Percentiles rank a stretch among this genome's conserved stretches.
These are phyloP conservation scores for Isabelozyma gotoi DNA, from an alignment of 805 yeast species.

Conservation along the genomic window DNA sequence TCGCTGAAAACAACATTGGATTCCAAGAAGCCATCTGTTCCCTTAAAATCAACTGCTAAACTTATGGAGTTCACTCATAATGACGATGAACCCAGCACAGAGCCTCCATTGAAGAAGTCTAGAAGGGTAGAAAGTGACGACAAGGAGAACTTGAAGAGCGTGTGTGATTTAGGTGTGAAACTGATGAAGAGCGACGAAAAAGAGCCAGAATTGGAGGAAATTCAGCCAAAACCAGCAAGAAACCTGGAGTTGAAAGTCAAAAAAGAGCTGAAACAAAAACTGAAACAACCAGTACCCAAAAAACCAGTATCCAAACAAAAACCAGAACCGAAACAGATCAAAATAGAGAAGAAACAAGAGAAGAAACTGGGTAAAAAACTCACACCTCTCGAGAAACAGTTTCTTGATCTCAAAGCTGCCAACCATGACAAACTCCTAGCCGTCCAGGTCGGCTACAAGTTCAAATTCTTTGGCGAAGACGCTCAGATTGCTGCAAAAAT, in stretches of 20 bases:
- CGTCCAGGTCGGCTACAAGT: conserved; percentile 90
- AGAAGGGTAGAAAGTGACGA: neutral
- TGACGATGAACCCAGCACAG: neutral
- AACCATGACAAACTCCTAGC: conserved; percentile 72
- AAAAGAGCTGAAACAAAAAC: too few species aligned
- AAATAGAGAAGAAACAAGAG: neutral
- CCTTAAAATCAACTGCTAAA: neutral
- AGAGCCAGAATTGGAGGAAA: too few species aligned
- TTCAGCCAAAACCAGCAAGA: too few species aligned
- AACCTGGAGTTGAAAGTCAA: too few species aligned
- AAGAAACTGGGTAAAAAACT: conserved; percentile 12
- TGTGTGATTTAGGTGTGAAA: too few species aligned
- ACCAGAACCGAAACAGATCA: conserved; percentile 35
- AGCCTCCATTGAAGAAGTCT: conserved; percentile 1
- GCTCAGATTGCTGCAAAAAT: conserved; percentile 68
- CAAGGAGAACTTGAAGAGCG: too few species aligned
- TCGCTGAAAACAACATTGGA: neutral
- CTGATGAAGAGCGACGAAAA: too few species aligned
- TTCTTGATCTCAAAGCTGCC: conserved; percentile 57
- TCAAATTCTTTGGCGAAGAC: conserved; percentile 82
- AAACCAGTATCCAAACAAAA: conserved; percentile 8
- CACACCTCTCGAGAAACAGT: conserved; percentile 81
- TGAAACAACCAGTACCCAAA: too few species aligned
- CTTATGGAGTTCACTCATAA: neutral
- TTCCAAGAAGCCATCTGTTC: neutral